These are phyloP conservation scores for Chaetoscypha palmicola DNA, from an alignment of 2,329 filamentous ascomycete species.

Conservation along the genomic window DNA sequence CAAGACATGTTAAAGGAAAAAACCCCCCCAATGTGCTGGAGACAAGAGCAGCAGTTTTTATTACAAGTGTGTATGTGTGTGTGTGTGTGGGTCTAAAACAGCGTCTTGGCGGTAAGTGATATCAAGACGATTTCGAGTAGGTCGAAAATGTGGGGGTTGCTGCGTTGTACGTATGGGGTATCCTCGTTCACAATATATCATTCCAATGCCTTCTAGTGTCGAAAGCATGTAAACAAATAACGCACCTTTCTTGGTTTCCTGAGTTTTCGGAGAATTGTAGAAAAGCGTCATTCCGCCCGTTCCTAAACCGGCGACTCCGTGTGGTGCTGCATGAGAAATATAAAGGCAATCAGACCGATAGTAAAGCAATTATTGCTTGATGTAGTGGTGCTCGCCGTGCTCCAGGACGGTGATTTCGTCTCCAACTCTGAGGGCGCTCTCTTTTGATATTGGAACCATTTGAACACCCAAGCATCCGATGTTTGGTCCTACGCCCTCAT, in stretches of 20 bases:
- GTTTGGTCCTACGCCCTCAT: conserved; percentile 47
- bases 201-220: background rate
- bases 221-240: background rate
- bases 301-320: background rate
- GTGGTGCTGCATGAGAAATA: background rate
- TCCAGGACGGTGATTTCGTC: conserved; percentile 47
- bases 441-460: conserved; percentile 46
- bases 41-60: background rate
- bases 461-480: conserved; percentile 59
- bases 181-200: conserved; percentile 6
- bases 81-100: background rate
- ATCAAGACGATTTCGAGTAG: background rate
- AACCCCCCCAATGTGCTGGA: background rate
- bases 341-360: background rate
- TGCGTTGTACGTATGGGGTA: conserved; percentile 4
- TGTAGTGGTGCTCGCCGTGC: conserved; percentile 21
- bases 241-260: background rate
- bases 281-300: background rate
- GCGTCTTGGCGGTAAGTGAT: background rate
- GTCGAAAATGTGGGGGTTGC: background rate
- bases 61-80: background rate
- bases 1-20: background rate
- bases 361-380: conserved; percentile 14
- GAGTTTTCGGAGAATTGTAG: background rate
- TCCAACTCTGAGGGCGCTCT: conserved; percentile 47